Evolutionary conservation across 1,139 yeast genomes (phyloP).

Genomic region (Fermentozyma sake): DNA sequence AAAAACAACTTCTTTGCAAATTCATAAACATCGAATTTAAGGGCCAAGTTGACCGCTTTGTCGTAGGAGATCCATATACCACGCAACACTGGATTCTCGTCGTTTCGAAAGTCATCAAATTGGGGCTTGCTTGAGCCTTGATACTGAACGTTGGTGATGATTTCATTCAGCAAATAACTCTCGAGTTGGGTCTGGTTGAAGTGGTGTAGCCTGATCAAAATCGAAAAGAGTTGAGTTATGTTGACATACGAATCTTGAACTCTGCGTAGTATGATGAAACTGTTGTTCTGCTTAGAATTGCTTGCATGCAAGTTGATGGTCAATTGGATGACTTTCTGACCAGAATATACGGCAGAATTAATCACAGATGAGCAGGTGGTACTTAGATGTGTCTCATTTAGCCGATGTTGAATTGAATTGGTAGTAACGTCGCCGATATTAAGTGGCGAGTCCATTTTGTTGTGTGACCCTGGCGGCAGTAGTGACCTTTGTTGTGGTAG

Average conservation of each 20-base stretch:
- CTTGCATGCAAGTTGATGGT: slow-evolving; percentile 15
- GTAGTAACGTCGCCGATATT: slow-evolving; percentile 43
- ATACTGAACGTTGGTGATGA: slow-evolving; percentile 30
- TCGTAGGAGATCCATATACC: slow-evolving; percentile 47
- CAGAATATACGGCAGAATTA: slow-evolving; percentile 33
- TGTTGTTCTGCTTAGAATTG: slow-evolving; percentile 7
- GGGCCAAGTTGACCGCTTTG: slow-evolving; percentile 38
- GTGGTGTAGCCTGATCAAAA: slow-evolving; percentile 28
- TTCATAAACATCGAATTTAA: slow-evolving; percentile 39
- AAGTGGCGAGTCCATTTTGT: slow-evolving; percentile 42
- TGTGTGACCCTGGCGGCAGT: not conserved
- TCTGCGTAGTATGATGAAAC: slow-evolving; percentile 31
- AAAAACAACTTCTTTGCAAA: slow-evolving; percentile 36
- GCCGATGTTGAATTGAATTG: slow-evolving; percentile 34
- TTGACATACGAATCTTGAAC: slow-evolving; percentile 44
- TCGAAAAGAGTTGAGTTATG: slow-evolving; percentile 32
- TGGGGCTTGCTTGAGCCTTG: slow-evolving; percentile 16
- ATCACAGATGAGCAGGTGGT: slow-evolving; percentile 18
- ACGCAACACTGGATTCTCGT: slow-evolving; percentile 21
- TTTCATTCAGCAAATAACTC: slow-evolving; percentile 31
- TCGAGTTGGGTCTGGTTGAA: slow-evolving; percentile 23
- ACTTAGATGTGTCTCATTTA: slow-evolving; percentile 34
- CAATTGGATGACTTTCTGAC: slow-evolving; percentile 38
- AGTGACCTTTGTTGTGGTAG: not conserved
- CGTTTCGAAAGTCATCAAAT: slow-evolving; percentile 27